These are phyloP conservation scores for Boletus edulis DNA, from an alignment of 768 basidiomycete genomes.

Conservation along the genomic window DNA sequence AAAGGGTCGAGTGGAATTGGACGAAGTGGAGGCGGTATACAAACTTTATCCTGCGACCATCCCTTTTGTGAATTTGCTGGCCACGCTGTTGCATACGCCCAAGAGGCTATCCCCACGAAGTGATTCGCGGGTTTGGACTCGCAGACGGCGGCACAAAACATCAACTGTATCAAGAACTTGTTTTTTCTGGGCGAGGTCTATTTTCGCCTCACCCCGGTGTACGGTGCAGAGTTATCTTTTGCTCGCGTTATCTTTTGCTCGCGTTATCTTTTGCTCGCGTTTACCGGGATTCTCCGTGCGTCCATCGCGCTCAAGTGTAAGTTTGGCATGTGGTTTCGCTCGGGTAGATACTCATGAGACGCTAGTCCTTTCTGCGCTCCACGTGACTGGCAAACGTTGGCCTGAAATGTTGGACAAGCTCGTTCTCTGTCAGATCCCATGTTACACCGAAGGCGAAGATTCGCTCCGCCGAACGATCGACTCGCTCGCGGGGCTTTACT, in stretches of 20 bases:
- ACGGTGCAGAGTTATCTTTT: constrained; percentile 85
- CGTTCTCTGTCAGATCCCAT: constrained; percentile 88
- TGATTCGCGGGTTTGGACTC: constrained; percentile 59
- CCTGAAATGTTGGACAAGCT: constrained; percentile 96
- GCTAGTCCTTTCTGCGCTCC: constrained; percentile 86
- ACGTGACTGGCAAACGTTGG: constrained; percentile 73
- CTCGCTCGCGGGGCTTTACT: constrained; percentile 83
- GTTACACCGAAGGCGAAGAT: constrained; percentile 96
- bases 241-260: too few species aligned
- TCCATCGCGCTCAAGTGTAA: constrained; percentile 84
- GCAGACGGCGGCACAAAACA: constrained; percentile 42
- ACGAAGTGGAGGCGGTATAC: too few species aligned
- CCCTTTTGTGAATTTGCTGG: too few species aligned
- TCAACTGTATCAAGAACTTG: constrained; percentile 73
- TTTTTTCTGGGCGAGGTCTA: constrained; percentile 77
- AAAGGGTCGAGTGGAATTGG: too few species aligned
- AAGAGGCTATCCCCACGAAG: constrained; percentile 50
- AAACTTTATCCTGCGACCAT: too few species aligned
- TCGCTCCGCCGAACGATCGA: constrained; percentile 89
- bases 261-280: constrained; percentile 72
- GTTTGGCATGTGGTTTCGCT: constrained; percentile 26
- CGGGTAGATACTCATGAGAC: constrained; percentile 5
- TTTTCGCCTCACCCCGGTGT: constrained; percentile 75
- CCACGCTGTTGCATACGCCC: too few species aligned
- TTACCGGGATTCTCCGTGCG: constrained; percentile 71